These are phyloP conservation scores for Pichia gijzeniarum DNA, from an alignment of 805 yeast genomes.

Conservation along the genomic window DNA sequence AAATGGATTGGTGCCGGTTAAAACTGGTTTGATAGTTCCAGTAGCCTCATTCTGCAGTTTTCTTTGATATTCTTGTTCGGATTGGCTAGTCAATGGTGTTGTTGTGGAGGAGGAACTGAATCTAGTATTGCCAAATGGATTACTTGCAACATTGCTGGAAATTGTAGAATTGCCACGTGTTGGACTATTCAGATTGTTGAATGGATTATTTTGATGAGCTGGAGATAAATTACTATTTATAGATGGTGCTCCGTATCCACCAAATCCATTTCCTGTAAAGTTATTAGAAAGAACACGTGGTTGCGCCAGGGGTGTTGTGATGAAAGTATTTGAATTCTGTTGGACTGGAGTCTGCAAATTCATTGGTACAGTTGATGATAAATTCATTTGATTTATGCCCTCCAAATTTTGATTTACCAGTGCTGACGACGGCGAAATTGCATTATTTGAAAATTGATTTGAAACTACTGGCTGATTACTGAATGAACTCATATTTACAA, in stretches of 20 bases:
- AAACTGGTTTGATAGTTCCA: constrained; percentile 10
- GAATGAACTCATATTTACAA: constrained; percentile 10
- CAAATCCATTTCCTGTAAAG: constrained; percentile 54
- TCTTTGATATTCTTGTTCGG: constrained; percentile 8
- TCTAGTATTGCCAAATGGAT: constrained; percentile 26
- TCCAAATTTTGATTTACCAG: background rate
- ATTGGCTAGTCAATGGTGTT: constrained; percentile 18
- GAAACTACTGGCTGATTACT: constrained; percentile 13
- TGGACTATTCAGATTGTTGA: constrained; percentile 18
- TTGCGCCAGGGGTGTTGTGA: constrained; percentile 1
- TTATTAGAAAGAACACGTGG: constrained; percentile 11
- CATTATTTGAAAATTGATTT: background rate
- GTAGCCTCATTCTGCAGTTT: constrained; percentile 4
- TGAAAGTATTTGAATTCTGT: constrained; percentile 17
- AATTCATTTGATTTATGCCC: background rate
- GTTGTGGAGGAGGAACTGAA: constrained; percentile 19
- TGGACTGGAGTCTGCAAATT: constrained; percentile 8
- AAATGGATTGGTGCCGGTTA: constrained; percentile 60
- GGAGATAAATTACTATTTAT: background rate
- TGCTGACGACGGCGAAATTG: constrained; percentile 1
- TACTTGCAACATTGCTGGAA: constrained; percentile 16
- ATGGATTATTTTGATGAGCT: background rate
- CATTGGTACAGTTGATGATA: constrained; percentile 5
- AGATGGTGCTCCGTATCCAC: constrained; percentile 23
- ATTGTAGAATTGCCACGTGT: constrained; percentile 1